Evolutionary conservation across 2,329 filamentous ascomycete species (phyloP).

Genomic region (Aspergillus intermedius): DNA sequence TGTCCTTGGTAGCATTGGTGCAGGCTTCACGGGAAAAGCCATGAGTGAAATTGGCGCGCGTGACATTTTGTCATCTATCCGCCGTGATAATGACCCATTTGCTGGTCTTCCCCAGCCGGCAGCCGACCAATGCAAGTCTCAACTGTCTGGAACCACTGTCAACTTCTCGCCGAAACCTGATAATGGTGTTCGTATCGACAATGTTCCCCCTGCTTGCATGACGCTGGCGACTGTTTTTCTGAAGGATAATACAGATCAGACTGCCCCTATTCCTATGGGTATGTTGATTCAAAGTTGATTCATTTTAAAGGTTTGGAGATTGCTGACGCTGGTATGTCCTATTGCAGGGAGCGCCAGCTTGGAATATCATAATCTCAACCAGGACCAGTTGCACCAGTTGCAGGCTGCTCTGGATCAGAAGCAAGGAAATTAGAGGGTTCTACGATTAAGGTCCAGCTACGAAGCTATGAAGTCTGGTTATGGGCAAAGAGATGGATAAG

Average conservation of each 20-base stretch:
- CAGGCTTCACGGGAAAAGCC: background rate
- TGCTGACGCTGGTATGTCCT: background rate
- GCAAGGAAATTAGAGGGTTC: background rate
- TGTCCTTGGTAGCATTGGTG: background rate
- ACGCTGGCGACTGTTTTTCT: conserved; percentile 3
- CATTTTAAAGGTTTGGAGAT: background rate
- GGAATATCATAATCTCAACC: background rate
- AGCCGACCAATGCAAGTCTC: background rate
- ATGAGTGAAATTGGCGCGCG: background rate
- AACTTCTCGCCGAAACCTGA: background rate
- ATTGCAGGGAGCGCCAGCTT: background rate
- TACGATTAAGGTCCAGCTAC: background rate
- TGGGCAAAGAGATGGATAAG: background rate
- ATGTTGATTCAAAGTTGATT: background rate
- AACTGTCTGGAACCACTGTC: background rate
- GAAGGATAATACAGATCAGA: background rate
- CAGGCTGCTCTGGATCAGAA: background rate
- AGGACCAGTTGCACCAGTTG: background rate
- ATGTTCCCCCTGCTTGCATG: conserved; percentile 2
- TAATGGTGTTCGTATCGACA: background rate
- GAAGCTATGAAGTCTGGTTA: background rate
- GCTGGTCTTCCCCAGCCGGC: conserved; percentile 3
- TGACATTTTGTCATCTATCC: background rate
- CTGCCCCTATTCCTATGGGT: conserved; percentile 3
- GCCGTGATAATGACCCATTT: background rate